Evolutionary conservation across 2,329 filamentous ascomycete genomes (phyloP), one percentile per base, ranked within the genome.

Genomic region (Diaporthe batatas): DNA sequence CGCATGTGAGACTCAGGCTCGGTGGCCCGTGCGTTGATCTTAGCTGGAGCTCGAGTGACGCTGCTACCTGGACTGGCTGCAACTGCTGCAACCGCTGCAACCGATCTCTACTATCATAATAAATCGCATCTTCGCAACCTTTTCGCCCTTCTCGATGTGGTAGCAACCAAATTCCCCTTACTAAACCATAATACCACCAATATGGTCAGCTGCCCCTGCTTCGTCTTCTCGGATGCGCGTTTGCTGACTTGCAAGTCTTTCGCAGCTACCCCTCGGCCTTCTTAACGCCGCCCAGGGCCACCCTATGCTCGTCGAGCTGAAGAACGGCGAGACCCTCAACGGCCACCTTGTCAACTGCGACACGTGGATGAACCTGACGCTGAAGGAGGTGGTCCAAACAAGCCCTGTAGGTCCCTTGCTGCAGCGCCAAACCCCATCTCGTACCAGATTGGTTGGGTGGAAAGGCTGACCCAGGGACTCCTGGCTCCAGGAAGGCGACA

Each of bases 341-440:
- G 96, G 96, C 75, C 95, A 98, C 81, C 88, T 99, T 73, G 93
- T 98, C 82, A 94, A 93, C 83, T 99, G 96, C 91, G 96, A 99
- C 83, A 99, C 96, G 64, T 99, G 96, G 95, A 99, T 99, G 96
- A 99, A 99, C 85, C 86, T 99, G 78, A 98, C 96, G 2, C 85
- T 99, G 77, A 97, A 96, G 83, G 96, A 98, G 83, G 97, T 99
- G 29, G 94, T 98, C 47, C 96, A 98, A 84, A 98, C 96, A 23
- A 98, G 93, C 81, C 92, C 96, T 32, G 91, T 93, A 84, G 68
- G 87, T 77, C 25, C 25, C 39, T 71, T 23, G 44, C n/a, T 64
- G 54, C 16, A 44, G 44, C 39, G 42, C 49, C 34, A 49, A 25
- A 29, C 7, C 2, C 47, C 51, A 18, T 18, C 34, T 10, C 23